phyloP scores from a whole-genome alignment of 192 early-diverging fungal species.

The Allomyces macrogynus region DNA sequence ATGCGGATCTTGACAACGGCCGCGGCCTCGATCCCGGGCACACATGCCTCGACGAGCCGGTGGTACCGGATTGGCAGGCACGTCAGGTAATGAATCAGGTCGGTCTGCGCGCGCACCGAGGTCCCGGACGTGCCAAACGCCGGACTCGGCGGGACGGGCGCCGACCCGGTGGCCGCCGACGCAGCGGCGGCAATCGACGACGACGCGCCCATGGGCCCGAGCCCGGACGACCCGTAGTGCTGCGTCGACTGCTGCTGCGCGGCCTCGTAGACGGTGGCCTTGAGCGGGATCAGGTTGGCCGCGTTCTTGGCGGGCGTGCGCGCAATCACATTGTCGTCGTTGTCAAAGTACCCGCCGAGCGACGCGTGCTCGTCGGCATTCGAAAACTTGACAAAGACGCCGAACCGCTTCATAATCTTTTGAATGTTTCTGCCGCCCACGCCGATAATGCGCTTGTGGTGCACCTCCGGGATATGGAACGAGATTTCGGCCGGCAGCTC shows the following conservation, averaged over 20 bases:
- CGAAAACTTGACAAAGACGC: slow-evolving; percentile 73
- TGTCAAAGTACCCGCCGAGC: slow-evolving; percentile 57
- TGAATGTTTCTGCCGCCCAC: slow-evolving; percentile 77
- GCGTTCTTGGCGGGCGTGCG: slow-evolving; percentile 57
- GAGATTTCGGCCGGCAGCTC: slow-evolving; percentile 73
- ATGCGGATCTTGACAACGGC: slow-evolving; percentile 28
- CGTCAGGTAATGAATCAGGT: slow-evolving; percentile 16
- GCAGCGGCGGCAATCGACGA: background rate
- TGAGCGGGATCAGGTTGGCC: slow-evolving; percentile 34
- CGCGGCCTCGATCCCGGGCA: slow-evolving; percentile 21
- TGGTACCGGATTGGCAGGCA: slow-evolving; percentile 15
- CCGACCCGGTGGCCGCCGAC: background rate
- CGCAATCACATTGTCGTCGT: slow-evolving; percentile 63
- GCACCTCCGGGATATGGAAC: slow-evolving; percentile 59
- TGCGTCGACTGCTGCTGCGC: slow-evolving; percentile 8
- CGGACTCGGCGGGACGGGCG: background rate
- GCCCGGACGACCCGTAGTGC: background rate
- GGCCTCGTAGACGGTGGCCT: slow-evolving; percentile 43
- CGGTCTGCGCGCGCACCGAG: background rate
- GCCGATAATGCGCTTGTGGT: slow-evolving; percentile 74
- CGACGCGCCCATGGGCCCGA: background rate
- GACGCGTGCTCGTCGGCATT: slow-evolving; percentile 52
- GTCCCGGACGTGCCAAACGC: background rate
- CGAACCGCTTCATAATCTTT: slow-evolving; percentile 72
- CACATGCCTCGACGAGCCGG: slow-evolving; percentile 12